These are phyloP conservation scores for Sporisorium sorghi DNA, from an alignment of 1,284 basidiomycete genomes.

Conservation along the genomic window DNA sequence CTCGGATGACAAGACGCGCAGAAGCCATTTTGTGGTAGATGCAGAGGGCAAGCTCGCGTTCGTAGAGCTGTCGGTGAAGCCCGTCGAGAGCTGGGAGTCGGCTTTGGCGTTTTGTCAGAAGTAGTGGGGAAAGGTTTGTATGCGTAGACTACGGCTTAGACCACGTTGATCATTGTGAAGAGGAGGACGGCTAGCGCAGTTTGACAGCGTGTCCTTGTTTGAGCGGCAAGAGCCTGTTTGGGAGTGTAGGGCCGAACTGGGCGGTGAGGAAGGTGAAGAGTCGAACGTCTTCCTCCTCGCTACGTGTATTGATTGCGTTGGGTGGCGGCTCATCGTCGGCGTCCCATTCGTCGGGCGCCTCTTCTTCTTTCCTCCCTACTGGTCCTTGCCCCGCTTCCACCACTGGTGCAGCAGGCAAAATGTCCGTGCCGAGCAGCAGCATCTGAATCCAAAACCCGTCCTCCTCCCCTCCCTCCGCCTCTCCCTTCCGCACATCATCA, in stretches of 20 bases:
- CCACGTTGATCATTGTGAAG: no score
- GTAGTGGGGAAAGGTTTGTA: neutral
- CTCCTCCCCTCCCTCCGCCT: neutral
- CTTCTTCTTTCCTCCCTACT: neutral
- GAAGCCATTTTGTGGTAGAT: slow-evolving; percentile 64
- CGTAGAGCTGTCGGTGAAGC: slow-evolving; percentile 54
- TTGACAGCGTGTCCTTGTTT: slow-evolving; percentile 24
- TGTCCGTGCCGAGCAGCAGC: slow-evolving; percentile 16
- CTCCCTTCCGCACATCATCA: neutral
- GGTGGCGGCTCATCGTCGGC: neutral
- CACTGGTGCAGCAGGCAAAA: slow-evolving; percentile 3
- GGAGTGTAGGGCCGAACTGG: slow-evolving; percentile 7
- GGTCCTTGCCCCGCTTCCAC: neutral
- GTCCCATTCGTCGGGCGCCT: slow-evolving; percentile 21
- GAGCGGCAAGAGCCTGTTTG: slow-evolving; percentile 11
- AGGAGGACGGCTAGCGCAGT: slow-evolving; percentile 6
- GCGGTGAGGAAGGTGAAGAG: slow-evolving; percentile 18
- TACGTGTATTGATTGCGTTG: neutral
- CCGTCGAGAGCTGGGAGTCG: slow-evolving; percentile 43
- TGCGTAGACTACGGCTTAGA: no score
- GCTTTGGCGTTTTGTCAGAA: slow-evolving; percentile 28
- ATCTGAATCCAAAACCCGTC: slow-evolving; percentile 11
- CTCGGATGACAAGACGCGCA: slow-evolving; percentile 76
- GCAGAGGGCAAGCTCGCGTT: slow-evolving; percentile 50
- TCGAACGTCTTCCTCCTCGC: slow-evolving; percentile 3